Evolutionary conservation across 106 monocot species (phyloP), one percentile per base, ranked within the genome.

Genomic region (Allium fistulosum): DNA sequence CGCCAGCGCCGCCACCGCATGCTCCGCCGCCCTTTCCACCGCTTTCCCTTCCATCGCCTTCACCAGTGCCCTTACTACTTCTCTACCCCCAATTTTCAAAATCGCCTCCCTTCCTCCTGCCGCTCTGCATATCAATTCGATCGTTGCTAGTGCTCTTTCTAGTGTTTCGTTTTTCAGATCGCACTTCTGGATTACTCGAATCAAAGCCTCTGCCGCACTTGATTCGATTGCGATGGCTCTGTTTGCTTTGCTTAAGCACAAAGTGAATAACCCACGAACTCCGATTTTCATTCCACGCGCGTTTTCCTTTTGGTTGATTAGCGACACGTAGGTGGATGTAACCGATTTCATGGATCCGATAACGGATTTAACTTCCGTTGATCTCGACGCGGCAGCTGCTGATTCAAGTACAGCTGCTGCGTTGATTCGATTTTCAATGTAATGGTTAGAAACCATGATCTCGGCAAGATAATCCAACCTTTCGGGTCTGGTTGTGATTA

Each of bases 181-280:
- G 46, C 70, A 65, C 53, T 88, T 3, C 52, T 77, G 53, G 37
- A 37, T 37, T 37, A 37, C 37, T 45, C 76, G 70, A 56, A 88
- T 74, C 13, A 96, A 70, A 15, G 81, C 85, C 72, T 62, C 66
- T 10, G 79, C 84, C 15, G 90, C 97, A 9, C 87, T 82, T 1
- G 76, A 73, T 46, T 63, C 77, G 18, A 90, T 75, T 58, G 90
- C 89, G 7, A 74, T 68, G 17, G 37, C 67, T 26, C 92, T 60
- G 76, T 92, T 92, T 75, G 83, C 87, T 79, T 89, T 92, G 26
- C 74, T 84, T 18, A 99, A 59, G 69, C 92, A 90, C 28, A 99
- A 77, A 1, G 92, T 73, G 72, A 99, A 90, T 8, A 99, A 50
- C 46, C 78, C 92, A 28, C 79, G 65, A 14, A 99, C 69, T 48